Evolutionary conservation across 1,139 yeast genomes (phyloP), one percentile per base, ranked within the genome.

Genomic region (Torulaspora globosa): DNA sequence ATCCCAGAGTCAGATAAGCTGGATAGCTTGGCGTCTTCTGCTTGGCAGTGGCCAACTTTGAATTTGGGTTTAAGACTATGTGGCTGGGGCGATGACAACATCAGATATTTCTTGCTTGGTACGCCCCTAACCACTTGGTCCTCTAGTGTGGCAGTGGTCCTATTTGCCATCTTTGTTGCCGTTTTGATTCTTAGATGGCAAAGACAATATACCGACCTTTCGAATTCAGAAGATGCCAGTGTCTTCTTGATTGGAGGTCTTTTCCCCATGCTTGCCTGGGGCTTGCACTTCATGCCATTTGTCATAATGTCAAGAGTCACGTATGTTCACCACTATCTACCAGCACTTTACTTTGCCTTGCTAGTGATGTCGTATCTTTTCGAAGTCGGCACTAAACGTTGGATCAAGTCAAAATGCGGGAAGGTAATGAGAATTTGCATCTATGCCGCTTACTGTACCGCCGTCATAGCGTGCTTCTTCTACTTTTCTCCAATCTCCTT

Each of bases 11-110:
- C 76, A 14, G 98, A 94, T 58, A 90, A 92, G 70, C 82, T 79
- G 59, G 99, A 94, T 65, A 90, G 84, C 57, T 77, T 94, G 58
- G 95, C 97, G 1, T 88, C 97, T 14, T 66, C 79, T 41, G 92
- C 92, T 59, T 94, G 98, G 98, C 92, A 94, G 76, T 94, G 99
- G 99, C 99, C 99, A 48, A 79, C 92, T 29, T 77, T 90, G 60
- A 76, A 87, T 68, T 85, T 82, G 47, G 98, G 98, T 65, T 81
- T 94, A 59, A 84, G 98, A 71, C 78, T 94, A 74, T 90, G 97
- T 71, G 88, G 94, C 39, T 94, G 99, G 99, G 83, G 82, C 50
- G 81, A 79, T 54, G 87, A 83, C 27, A 79, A 75, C 58, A 76
- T 80, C 59, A 88, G 89, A 68, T 94, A 90, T 71, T 92, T 79